Evolutionary conservation across 805 yeast species (phyloP).

Genomic region (Cephaloascus albidus): DNA sequence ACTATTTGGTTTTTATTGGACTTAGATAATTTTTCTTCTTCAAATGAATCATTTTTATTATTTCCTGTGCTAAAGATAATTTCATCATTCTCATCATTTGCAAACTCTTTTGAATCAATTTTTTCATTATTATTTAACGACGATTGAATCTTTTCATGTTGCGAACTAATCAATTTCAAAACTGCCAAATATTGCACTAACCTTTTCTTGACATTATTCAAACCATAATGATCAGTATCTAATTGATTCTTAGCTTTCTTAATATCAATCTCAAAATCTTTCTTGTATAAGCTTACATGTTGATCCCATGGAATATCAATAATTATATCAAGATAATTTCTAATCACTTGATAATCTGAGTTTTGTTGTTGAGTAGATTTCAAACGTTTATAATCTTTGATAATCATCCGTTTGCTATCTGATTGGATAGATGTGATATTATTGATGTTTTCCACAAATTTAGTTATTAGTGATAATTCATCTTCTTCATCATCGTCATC

Average conservation of each 20-base stretch:
- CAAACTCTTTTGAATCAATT: background rate
- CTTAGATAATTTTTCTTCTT: constrained; percentile 2
- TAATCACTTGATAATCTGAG: constrained; percentile 54
- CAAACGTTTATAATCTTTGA: constrained; percentile 46
- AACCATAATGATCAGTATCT: constrained; percentile 74
- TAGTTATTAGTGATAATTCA: constrained; percentile 22
- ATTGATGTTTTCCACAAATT: constrained; percentile 27
- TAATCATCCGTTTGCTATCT: constrained; percentile 28
- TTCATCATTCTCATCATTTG: background rate
- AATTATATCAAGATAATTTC: constrained; percentile 56
- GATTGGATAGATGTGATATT: constrained; percentile 19
- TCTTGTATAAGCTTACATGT: constrained; percentile 17
- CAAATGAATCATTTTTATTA: constrained; percentile 1
- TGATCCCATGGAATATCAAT: constrained; percentile 57
- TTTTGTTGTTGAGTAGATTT: constrained; percentile 46
- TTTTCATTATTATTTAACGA: background rate
- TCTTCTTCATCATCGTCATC: constrained; percentile 35
- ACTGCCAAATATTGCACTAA: constrained; percentile 76
- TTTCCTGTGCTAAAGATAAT: too few species aligned
- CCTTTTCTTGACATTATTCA: constrained; percentile 64
- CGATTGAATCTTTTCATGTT: constrained; percentile 15
- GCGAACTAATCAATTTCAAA: constrained; percentile 41
- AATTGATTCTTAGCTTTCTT: constrained; percentile 43
- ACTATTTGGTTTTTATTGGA: constrained; percentile 1
- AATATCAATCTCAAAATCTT: constrained; percentile 41